phyloP scores from a whole-genome alignment of 257 asterid species.

The Solanum verrucosum region DNA sequence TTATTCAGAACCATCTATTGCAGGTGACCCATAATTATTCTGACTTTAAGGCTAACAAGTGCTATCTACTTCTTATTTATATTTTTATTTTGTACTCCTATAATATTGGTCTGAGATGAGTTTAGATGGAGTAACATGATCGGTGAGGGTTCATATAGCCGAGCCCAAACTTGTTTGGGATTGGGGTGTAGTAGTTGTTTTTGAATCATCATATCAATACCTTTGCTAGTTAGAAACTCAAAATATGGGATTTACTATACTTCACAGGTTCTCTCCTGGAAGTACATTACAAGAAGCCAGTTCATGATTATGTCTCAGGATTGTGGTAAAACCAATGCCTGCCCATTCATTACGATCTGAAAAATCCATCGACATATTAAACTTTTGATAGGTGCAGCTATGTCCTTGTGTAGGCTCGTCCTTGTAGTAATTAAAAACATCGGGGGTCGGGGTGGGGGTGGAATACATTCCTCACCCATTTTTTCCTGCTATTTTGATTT shows the following conservation, averaged over 20 bases:
- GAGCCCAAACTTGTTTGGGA: not conserved
- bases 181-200: not conserved
- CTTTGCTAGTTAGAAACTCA: not conserved
- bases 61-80: not conserved
- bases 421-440: not conserved
- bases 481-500: not conserved
- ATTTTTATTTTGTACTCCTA: not conserved
- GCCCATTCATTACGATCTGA: not conserved
- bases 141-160: not conserved
- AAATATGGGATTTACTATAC: not conserved
- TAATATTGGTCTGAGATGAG: not conserved
- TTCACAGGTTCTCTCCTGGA: not conserved
- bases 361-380: not conserved
- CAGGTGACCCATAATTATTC: slow-evolving; percentile 42
- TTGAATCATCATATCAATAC: not conserved
- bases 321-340: not conserved
- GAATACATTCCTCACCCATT: not conserved
- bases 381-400: not conserved
- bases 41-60: not conserved
- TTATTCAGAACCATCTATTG: slow-evolving; percentile 83
- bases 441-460: not conserved
- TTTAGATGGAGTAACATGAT: not conserved
- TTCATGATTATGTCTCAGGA: not conserved
- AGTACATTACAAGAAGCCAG: not conserved
- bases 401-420: not conserved